Evolutionary conservation across 1,284 basidiomycete species (phyloP), one percentile per base, ranked within the genome.

Genomic region (Leucoagaricus sp.): DNA sequence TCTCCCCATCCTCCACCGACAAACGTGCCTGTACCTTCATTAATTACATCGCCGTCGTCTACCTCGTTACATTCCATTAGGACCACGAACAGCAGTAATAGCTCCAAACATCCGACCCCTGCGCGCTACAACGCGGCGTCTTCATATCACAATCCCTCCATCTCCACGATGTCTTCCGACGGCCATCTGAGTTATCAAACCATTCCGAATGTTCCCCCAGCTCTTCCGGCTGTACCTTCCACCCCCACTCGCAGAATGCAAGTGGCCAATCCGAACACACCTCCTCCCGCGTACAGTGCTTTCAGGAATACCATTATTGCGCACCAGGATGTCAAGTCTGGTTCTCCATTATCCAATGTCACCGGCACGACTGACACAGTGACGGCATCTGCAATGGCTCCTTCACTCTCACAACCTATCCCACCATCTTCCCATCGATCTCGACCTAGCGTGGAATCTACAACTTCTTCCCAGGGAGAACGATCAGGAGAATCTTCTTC

Each of bases 141-240:
- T 13, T 42, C 42, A 26, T 33, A 51, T 12, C 61, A 58, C 33
- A 56, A 52, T 29, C 53, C 40, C 29, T 36, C 55, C 36, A 49
- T 58, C 33, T 33, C 60, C 8, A 62, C 62, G 12, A 58, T 51
- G 17, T 62, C 62, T 15, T 59, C 59, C 15, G 63, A 64, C 45
- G 58, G 57, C 6, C 53, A 61, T 54, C 50, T 57, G 10, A 60
- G 58, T 48, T 53, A 58, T 56, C 58, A 61, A 12, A 59, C 49
- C 21, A 50, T 44, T 26, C 13, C 23, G 23, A 45, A 45, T 31
- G 8, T 17, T 15, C 21, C 48, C 28, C 12, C 19, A 17, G 25
- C 40, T 17, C 8, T 25, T 28, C 23, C 46, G 21, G 17, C 28
- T 4, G 34, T 49, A 12, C 17, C 38, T 33, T 40, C n/a, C 21